phyloP scores from a whole-genome alignment of 1,284 basidiomycete genomes.

The Fistulina hepatica region DNA sequence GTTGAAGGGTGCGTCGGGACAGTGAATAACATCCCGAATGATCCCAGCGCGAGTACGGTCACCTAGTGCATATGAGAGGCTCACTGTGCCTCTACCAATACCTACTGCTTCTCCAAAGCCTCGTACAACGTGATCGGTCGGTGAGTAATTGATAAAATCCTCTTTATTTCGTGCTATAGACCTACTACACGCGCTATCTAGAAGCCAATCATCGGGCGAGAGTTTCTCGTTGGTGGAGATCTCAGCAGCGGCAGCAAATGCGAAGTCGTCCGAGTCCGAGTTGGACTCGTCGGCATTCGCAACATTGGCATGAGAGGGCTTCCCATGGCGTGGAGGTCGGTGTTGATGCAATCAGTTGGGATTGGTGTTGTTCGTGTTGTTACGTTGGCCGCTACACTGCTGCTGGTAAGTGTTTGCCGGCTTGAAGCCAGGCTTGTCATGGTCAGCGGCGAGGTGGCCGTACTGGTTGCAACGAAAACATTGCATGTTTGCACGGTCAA shows the following conservation, averaged over 20 bases:
- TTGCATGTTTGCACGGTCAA: neutral
- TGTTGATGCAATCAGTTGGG: no score
- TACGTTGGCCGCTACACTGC: neutral
- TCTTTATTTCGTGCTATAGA: conserved; percentile 10
- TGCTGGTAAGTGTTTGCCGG: no score
- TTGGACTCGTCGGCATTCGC: neutral
- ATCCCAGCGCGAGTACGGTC: conserved; percentile 1
- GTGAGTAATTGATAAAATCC: conserved; percentile 6
- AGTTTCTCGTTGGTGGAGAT: neutral
- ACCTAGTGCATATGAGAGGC: conserved; percentile 5
- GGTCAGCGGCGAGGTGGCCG: conserved; percentile 5
- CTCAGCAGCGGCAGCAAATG: neutral
- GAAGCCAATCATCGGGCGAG: conserved; percentile 8
- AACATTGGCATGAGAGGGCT: conserved; percentile 1
- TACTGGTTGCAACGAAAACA: conserved; percentile 4
- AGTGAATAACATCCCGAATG: conserved; percentile 10
- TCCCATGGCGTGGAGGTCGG: neutral
- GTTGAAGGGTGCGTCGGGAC: conserved; percentile 8
- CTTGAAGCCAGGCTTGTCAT: neutral
- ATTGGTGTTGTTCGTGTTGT: neutral
- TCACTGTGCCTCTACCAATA: conserved; percentile 8
- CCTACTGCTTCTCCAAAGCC: conserved; percentile 7
- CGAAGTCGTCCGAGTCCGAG: conserved; percentile 1
- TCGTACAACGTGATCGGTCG: conserved; percentile 5
- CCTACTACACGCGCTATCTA: conserved; percentile 8